Base-by-base conservation (phyloP, 306 rosid species). In the Quercus suber region DNA sequence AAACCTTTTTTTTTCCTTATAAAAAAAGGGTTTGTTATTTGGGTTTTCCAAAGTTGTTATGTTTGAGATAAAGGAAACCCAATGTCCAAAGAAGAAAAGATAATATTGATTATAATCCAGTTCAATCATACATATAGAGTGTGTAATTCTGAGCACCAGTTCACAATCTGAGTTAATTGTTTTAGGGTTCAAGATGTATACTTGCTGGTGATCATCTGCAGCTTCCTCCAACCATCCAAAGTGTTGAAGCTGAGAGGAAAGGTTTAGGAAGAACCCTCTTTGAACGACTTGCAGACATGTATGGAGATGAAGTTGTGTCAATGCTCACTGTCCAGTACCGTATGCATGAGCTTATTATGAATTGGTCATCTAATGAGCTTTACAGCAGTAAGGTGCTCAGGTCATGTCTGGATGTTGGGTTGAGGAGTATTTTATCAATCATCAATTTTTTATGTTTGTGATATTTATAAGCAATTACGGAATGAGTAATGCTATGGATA, bases 171-270 rank as follows among this genome's bases (percentile, higher is more conserved):
- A 83, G 76, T 87, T 91, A 74, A 55, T 88, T 89, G 84, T 89
- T 93, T 81, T 81, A 95, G 99, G 99, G 95, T 71, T 87, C 99
- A 79, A 93, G 98, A 89, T 95, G 99, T 87, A 87, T 95, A 84
- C 99, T 95, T 87, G 90, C 94, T 51, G 99, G 99, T 79, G 99
- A 95, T 81, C 99, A 95, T 86, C 98, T 95, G 84, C 99, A 95
- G 89, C 98, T 95, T 76, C 99, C 99, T 77, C 99, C 99, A 27
- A 95, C 98, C 84, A 95, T 95, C 79, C 98, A 95, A 89, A 95
- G 99, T 87, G 96, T 84, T 84, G 99, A 95, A 88, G 99, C 99
- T 60, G 98, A 95, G 94, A 95, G 88, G 90, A 95, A 90, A 80
- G 99, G 99, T 75, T 84, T 95, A 83, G 96, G 99, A 80, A 89